Base-by-base conservation (phyloP, 441 rosid species). In the Adansonia madagascariensis region DNA sequence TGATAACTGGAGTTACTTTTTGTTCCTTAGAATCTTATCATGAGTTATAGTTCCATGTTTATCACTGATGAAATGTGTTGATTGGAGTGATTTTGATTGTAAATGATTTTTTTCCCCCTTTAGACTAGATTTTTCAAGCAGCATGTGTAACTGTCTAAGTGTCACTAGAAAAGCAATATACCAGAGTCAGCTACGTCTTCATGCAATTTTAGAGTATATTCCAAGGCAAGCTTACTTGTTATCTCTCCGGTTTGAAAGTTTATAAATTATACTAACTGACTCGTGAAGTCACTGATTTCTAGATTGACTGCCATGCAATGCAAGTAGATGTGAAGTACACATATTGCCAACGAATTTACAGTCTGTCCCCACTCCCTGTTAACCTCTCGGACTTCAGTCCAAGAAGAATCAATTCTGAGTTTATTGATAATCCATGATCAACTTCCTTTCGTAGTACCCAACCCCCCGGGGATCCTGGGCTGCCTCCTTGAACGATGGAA, bases 161-260 rank as follows among this genome's bases (percentile, higher is more conserved):
- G 39, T 31, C 39, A 59, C 64, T 47, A 61, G 75, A 60, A 80
- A 77, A 81, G 80, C 73, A 52, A 62, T 46, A 50, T 64, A 6
- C 6, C 47, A 59, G 66, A 43, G 49, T 62, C 65, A 70, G 44
- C 79, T 20, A 5, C 46, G 20, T 43, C 18, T 55, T 78, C 31
- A 50, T 17, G 59, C 65, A 73, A 59, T 24, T 8, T 3, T 27
- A 27, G 67, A 15, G 4, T 27, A 0, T 8, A 63, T 80, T 73
- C 46, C 53, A 62, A 73, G 65, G 56, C 64, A 78, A 74, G 69
- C 8, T 20, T 50, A 27, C 11, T 44, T n/a, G 22, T 24, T 76
- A 24, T 53, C 8, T 60, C 67, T 70, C 5, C 68, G 14, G n/a
- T 62, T 75, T 64, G n/a, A 63, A 7, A 14, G n/a, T 50, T 59